Conservation (phyloP, 2,329 filamentous ascomycete species). For the Cladorrhinum sp. region DNA sequence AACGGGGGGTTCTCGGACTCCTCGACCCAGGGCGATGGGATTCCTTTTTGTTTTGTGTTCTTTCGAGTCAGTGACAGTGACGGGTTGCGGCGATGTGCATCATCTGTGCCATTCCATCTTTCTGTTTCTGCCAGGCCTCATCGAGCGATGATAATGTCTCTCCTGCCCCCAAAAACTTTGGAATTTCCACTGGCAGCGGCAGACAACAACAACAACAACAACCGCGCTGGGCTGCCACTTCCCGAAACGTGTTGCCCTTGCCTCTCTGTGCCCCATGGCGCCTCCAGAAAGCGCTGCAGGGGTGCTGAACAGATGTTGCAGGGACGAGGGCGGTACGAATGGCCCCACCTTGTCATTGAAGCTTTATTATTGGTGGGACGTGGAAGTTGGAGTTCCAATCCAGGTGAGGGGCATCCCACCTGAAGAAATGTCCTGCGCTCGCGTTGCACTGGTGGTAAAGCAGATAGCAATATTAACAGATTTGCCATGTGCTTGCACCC, state of each 20-base stretch:
- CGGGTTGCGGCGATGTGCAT: background rate
- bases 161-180: background rate
- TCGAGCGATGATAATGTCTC: background rate
- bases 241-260: slow-evolving; percentile 3
- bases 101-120: background rate
- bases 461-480: background rate
- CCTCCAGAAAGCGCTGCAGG: slow-evolving; percentile 1
- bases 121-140: background rate
- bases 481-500: background rate
- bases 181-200: too few species aligned
- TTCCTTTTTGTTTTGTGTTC: background rate
- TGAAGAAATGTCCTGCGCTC: background rate
- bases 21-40: background rate
- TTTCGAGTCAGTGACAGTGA: background rate
- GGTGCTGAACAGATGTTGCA: background rate
- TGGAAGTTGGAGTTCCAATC: background rate
- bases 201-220: too few species aligned
- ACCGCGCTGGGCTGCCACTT: background rate
- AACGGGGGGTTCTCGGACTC: background rate
- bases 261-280: slow-evolving; percentile 5
- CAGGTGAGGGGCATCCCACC: background rate
- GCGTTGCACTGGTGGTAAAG: background rate
- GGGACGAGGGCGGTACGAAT: slow-evolving; percentile 1
- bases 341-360: background rate
- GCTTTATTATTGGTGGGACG: background rate